Percentiles rank a stretch among this genome's conserved stretches.
Evolutionary conservation across 345 rosid species (phyloP).

Genomic region (Acer yangbiense): DNA sequence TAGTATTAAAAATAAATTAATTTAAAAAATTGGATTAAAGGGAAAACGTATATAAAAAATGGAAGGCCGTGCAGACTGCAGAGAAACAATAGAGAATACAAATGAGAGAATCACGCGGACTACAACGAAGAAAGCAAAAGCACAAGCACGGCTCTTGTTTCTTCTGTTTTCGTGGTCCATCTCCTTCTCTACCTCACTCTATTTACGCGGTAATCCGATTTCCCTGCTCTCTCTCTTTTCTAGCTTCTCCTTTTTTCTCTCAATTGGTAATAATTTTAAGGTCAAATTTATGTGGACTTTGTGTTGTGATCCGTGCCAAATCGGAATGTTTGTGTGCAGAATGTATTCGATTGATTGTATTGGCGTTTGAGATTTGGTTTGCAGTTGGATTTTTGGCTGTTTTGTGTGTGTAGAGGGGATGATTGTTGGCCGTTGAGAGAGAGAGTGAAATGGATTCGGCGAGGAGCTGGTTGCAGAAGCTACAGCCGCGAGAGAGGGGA

Average conservation of each 20-base stretch:
- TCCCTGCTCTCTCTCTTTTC: slow-evolving; percentile 18
- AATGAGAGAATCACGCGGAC: slow-evolving; percentile 34
- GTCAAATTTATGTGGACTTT: neutral
- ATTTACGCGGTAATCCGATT: slow-evolving; percentile 38
- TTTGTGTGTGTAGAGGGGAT: neutral
- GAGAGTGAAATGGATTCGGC: slow-evolving; percentile 64
- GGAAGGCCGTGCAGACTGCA: neutral
- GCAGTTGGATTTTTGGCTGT: no score
- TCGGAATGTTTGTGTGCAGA: slow-evolving; percentile 7
- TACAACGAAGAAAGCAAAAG: slow-evolving; percentile 11
- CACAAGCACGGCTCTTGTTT: slow-evolving; percentile 1
- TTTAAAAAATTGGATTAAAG: neutral
- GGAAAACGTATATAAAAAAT: slow-evolving; percentile 20
- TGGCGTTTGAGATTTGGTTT: neutral
- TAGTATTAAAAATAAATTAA: no score
- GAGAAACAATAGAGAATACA: neutral
- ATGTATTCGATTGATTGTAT: neutral
- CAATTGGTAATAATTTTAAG: neutral
- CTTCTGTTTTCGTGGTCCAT: slow-evolving; percentile 19
- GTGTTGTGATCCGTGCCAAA: neutral
- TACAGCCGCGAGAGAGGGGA: slow-evolving; percentile 63
- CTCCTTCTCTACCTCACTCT: slow-evolving; percentile 12
- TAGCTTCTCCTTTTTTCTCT: no score
- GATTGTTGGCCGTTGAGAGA: slow-evolving; percentile 8
- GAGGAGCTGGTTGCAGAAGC: slow-evolving; percentile 73